phyloP scores from a whole-genome alignment of 345 rosid species.

The Isatis tinctoria region DNA sequence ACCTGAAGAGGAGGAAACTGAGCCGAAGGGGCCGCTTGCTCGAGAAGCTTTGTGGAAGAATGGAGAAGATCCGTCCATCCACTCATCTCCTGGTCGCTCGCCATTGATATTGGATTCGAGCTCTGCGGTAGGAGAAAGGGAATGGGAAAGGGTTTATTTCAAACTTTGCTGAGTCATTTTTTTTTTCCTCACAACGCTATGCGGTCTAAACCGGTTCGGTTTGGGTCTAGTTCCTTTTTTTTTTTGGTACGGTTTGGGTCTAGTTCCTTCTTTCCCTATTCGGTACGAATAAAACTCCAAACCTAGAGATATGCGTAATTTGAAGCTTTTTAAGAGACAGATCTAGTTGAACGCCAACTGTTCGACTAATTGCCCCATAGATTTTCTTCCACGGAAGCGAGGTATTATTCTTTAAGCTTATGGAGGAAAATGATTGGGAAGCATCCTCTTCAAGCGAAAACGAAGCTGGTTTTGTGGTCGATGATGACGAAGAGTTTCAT shows the following conservation, averaged over 20 bases:
- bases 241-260: neutral
- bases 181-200: neutral
- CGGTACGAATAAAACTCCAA: neutral
- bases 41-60: slow-evolving; percentile 91
- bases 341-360: slow-evolving; percentile 4
- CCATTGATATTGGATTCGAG: slow-evolving; percentile 44
- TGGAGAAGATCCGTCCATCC: slow-evolving; percentile 94
- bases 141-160: neutral
- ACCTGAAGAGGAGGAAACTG: slow-evolving; percentile 99
- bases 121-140: neutral
- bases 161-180: neutral
- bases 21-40: slow-evolving; percentile 94
- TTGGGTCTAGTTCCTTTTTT: neutral
- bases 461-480: slow-evolving; percentile 1
- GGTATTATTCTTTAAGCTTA: neutral
- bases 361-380: slow-evolving; percentile 13
- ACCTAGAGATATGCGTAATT: neutral
- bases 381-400: neutral
- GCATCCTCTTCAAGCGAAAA: slow-evolving; percentile 26
- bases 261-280: neutral
- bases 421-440: slow-evolving; percentile 21
- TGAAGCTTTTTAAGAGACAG: neutral
- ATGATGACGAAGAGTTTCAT: slow-evolving; percentile 31
- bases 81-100: slow-evolving; percentile 74
- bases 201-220: neutral